Conservation (phyloP, 2,329 filamentous ascomycete species). For the Thyridium curvatum region DNA sequence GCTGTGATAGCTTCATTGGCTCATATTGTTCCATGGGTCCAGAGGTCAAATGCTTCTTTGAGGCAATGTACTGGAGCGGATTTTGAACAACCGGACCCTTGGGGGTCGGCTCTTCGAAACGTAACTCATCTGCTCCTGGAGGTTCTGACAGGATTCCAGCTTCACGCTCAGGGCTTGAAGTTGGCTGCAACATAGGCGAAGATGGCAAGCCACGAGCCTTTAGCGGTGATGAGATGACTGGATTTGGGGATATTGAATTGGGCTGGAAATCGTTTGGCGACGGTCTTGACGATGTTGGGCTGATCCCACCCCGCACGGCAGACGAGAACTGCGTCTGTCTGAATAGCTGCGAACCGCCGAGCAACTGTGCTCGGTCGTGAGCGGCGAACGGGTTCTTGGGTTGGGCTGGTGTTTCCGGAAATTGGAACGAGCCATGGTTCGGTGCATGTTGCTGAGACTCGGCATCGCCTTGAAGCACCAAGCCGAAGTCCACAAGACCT, state of each 20-base stretch:
- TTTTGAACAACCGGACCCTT: conserved; percentile 8
- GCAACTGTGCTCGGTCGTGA: conserved; percentile 23
- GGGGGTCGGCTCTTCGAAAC: conserved; percentile 4
- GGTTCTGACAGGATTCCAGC: conserved; percentile 13
- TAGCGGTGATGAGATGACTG: conserved; percentile 37
- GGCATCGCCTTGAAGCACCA: neutral
- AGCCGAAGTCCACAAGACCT: neutral
- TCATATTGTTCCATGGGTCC: conserved; percentile 36
- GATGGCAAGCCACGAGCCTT: conserved; percentile 42
- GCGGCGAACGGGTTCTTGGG: conserved; percentile 41
- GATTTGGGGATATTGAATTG: conserved; percentile 39
- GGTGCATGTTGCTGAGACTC: too few species aligned
- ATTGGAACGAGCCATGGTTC: conserved; percentile 1
- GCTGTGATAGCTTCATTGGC: conserved; percentile 38
- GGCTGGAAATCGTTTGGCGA: conserved; percentile 40
- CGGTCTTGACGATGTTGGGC: conserved; percentile 52
- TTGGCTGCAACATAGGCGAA: conserved; percentile 29
- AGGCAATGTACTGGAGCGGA: conserved; percentile 6
- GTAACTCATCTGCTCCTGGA: conserved; percentile 8
- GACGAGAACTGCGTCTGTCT: conserved; percentile 49
- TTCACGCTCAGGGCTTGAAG: conserved; percentile 32
- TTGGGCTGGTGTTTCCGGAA: conserved; percentile 42
- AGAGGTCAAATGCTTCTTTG: conserved; percentile 7
- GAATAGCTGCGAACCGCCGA: conserved; percentile 45
- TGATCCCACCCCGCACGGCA: conserved; percentile 36